Conservation (phyloP, 2,329 filamentous ascomycete species). For the Colletotrichum aenigma region DNA sequence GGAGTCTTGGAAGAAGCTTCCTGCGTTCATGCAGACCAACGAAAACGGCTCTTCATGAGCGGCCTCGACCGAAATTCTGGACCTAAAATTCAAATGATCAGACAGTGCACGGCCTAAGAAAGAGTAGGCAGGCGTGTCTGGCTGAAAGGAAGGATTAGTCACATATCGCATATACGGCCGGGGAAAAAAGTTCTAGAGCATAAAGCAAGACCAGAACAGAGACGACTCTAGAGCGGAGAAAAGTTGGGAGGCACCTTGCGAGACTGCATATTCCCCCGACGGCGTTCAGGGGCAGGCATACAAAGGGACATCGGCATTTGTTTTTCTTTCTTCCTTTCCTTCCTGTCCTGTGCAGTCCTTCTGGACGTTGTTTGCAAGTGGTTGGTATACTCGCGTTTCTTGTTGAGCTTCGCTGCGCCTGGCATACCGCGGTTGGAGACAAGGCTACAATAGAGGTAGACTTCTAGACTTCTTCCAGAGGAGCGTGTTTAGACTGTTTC, state of each 20-base stretch:
- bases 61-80: not conserved
- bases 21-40: constrained; percentile 43
- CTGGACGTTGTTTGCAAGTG: not conserved
- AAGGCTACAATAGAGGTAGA: not conserved
- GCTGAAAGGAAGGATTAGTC: not conserved
- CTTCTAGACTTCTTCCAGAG: not conserved
- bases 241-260: constrained; percentile 2
- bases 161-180: constrained; percentile 10
- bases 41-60: not conserved
- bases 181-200: constrained; percentile 12
- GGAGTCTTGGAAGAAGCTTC: constrained; percentile 58
- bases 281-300: constrained; percentile 20
- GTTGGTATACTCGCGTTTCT: not conserved
- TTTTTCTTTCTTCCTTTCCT: constrained; percentile 2
- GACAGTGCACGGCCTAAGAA: not conserved
- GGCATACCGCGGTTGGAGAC: not conserved
- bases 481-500: not conserved
- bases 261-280: constrained; percentile 9
- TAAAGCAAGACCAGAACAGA: constrained; percentile 1
- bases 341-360: constrained; percentile 7
- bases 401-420: not conserved
- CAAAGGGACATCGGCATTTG: constrained; percentile 6
- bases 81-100: not conserved
- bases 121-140: not conserved
- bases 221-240: not conserved